Conservation (phyloP, 306 rosid species). For the Ochetophila trinervis region DNA sequence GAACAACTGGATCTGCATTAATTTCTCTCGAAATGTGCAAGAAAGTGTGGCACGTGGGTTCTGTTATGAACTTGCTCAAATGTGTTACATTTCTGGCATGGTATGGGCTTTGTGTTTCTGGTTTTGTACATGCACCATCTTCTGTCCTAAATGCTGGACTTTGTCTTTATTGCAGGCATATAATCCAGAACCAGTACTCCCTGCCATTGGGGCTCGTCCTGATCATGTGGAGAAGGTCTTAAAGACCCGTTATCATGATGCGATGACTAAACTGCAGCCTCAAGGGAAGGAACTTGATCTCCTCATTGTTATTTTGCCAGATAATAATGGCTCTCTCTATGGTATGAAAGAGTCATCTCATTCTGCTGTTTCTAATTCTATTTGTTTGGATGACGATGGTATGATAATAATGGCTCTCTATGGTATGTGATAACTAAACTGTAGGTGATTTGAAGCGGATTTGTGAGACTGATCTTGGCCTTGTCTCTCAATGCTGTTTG, state of each 20-base stretch:
- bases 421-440: too few species aligned
- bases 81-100: constrained; percentile 95
- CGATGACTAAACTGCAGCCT: constrained; percentile 49
- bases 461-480: constrained; percentile 94
- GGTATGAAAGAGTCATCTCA: constrained; percentile 38
- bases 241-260: constrained; percentile 73
- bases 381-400: neutral
- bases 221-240: constrained; percentile 89
- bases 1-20: constrained; percentile 80
- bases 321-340: constrained; percentile 90
- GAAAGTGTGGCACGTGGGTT: constrained; percentile 73
- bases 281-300: constrained; percentile 72
- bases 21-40: constrained; percentile 77
- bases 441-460: constrained; percentile 91
- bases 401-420: too few species aligned
- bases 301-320: constrained; percentile 88
- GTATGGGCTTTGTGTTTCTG: constrained; percentile 32
- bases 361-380: neutral
- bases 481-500: constrained; percentile 92
- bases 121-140: neutral
- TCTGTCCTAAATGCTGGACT: neutral
- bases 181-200: constrained; percentile 74
- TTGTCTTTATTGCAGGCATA: constrained; percentile 44
- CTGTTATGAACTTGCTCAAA: constrained; percentile 80
- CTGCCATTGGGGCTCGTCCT: constrained; percentile 58